Percentiles rank a stretch among this genome's conserved stretches.
phyloP scores from a whole-genome alignment of 495 filamentous ascomycete genomes.

The Xylaria castorea region DNA sequence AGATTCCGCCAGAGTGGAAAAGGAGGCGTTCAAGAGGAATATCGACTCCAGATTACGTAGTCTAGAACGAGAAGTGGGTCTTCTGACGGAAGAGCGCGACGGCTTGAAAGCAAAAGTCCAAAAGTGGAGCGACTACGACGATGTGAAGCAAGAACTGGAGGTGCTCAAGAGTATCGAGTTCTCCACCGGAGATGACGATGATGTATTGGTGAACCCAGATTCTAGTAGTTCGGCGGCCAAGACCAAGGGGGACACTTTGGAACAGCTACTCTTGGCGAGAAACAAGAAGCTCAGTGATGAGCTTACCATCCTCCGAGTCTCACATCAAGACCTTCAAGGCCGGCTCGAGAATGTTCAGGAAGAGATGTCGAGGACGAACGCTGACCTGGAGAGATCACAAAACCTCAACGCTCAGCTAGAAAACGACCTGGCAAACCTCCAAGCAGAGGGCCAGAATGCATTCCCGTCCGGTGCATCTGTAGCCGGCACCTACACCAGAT shows the following conservation, averaged over 20 bases:
- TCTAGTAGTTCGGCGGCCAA: slow-evolving; percentile 52
- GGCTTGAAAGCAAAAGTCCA: slow-evolving; percentile 77
- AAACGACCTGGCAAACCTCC: slow-evolving; percentile 86
- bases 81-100: slow-evolving; percentile 72
- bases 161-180: slow-evolving; percentile 98
- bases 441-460: slow-evolving; percentile 80
- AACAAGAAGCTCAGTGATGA: slow-evolving; percentile 97
- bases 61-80: slow-evolving; percentile 74
- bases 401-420: slow-evolving; percentile 88
- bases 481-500: slow-evolving; percentile 89
- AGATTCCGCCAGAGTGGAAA: slow-evolving; percentile 81
- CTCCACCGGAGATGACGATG: slow-evolving; percentile 86
- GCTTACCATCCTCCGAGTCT: slow-evolving; percentile 88
- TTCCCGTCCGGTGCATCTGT: slow-evolving; percentile 90
- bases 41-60: slow-evolving; percentile 73
- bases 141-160: slow-evolving; percentile 93
- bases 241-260: slow-evolving; percentile 79
- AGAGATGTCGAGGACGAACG: slow-evolving; percentile 81
- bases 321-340: slow-evolving; percentile 87
- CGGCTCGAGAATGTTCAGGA: slow-evolving; percentile 82
- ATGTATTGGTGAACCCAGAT: slow-evolving; percentile 49
- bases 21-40: slow-evolving; percentile 75
- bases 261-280: slow-evolving; percentile 87
- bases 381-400: slow-evolving; percentile 84
- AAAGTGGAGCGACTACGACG: slow-evolving; percentile 93